Conservation (phyloP, 108 stramenopile species). For the Asterionellopsis glacialis region DNA sequence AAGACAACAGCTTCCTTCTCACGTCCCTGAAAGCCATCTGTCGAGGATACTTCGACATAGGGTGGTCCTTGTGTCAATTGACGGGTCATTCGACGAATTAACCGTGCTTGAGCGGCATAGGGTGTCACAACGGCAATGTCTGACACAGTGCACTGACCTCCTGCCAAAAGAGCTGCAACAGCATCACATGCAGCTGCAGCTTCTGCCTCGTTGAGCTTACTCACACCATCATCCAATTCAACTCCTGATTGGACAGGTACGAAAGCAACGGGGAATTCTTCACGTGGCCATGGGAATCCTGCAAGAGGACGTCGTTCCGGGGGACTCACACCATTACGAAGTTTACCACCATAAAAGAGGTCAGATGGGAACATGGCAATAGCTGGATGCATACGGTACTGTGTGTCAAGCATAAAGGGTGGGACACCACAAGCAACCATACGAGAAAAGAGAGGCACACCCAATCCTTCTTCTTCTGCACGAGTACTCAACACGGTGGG, state of each 20-base stretch:
- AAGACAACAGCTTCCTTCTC: constrained; percentile 99
- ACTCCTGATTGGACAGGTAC: constrained; percentile 69
- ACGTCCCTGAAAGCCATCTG: constrained; percentile 99
- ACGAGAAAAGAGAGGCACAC: constrained; percentile 83
- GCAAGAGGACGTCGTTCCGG: constrained; percentile 81
- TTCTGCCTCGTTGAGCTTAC: constrained; percentile 92
- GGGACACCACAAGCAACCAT: constrained; percentile 90
- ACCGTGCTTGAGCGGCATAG: constrained; percentile 96
- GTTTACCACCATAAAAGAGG: constrained; percentile 86
- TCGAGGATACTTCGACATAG: constrained; percentile 92
- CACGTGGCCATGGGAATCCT: constrained; percentile 89
- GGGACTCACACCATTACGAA: constrained; percentile 79
- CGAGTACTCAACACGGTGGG: constrained; percentile 85
- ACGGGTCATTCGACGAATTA: constrained; percentile 77
- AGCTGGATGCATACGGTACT: constrained; percentile 93
- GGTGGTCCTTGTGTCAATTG: constrained; percentile 68
- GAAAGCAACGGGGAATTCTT: constrained; percentile 88
- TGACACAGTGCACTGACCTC: constrained; percentile 74
- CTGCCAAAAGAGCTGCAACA: constrained; percentile 73
- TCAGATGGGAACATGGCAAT: constrained; percentile 92
- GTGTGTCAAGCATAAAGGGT: constrained; percentile 89
- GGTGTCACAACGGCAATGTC: constrained; percentile 99
- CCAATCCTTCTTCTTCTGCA: constrained; percentile 86
- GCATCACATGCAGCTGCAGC: constrained; percentile 85
- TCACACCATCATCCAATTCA: constrained; percentile 89